Conservation (phyloP, 768 basidiomycete genomes). For the button mushroom (Agaricus bisporus) region DNA sequence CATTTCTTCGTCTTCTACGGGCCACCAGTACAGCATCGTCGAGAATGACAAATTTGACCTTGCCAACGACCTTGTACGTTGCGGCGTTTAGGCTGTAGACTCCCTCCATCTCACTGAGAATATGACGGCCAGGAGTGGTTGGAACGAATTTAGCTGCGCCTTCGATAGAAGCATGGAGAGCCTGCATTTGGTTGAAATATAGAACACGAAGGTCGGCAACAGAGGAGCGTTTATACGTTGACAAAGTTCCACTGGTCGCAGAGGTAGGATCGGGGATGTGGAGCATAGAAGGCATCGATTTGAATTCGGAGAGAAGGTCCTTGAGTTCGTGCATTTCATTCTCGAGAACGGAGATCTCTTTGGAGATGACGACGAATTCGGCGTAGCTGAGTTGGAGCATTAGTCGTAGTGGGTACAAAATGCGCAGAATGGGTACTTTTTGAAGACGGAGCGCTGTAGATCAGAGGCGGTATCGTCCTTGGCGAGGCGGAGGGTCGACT, state of each 20-base stretch:
- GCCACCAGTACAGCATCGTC: constrained; percentile 92
- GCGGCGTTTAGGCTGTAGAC: constrained; percentile 86
- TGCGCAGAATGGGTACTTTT: constrained; percentile 53
- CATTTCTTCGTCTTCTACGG: constrained; percentile 62
- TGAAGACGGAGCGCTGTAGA: constrained; percentile 89
- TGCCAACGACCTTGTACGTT: constrained; percentile 87
- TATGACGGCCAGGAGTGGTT: constrained; percentile 84
- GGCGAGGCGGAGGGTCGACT: constrained; percentile 65
- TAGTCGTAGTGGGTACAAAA: background rate
- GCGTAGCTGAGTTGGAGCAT: constrained; percentile 62
- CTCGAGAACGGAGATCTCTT: constrained; percentile 93
- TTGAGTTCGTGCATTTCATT: constrained; percentile 98
- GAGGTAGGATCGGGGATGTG: constrained; percentile 83
- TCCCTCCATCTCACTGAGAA: constrained; percentile 79
- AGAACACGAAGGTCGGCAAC: constrained; percentile 92
- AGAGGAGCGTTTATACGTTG: constrained; percentile 69
- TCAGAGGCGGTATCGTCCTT: constrained; percentile 73
- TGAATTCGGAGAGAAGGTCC: constrained; percentile 91
- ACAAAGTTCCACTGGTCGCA: constrained; percentile 38
- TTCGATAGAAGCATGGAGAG: constrained; percentile 83
- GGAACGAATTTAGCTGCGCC: constrained; percentile 95
- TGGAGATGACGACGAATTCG: constrained; percentile 94
- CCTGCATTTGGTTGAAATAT: constrained; percentile 93
- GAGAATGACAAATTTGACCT: constrained; percentile 84
- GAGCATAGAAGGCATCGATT: constrained; percentile 87